These are phyloP conservation scores for Wickerhamomyces pijperi DNA, from an alignment of 805 yeast species.

Conservation along the genomic window DNA sequence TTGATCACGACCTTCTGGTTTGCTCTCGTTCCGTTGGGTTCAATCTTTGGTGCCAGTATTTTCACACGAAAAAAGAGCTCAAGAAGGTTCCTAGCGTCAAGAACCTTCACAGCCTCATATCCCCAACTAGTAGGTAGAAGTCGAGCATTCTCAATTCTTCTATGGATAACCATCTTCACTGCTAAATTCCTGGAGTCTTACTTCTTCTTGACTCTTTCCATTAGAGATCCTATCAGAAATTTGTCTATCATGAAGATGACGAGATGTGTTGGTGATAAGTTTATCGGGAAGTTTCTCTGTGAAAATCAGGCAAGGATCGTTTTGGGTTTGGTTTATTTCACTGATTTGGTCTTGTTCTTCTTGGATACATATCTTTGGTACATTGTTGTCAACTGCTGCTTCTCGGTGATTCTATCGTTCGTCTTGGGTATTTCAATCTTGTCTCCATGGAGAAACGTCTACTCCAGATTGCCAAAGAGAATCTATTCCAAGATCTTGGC, in stretches of 20 bases:
- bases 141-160: conserved; percentile 47
- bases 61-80: conserved; percentile 21
- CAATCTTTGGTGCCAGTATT: conserved; percentile 34
- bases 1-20: conserved; percentile 42
- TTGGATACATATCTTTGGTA: conserved; percentile 84
- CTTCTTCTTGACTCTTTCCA: conserved; percentile 62
- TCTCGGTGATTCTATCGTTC: conserved; percentile 60
- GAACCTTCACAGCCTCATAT: conserved; percentile 50
- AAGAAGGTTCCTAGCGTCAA: conserved; percentile 41
- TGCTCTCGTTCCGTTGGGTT: conserved; percentile 49
- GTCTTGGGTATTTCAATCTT: conserved; percentile 74
- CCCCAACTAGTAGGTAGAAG: conserved; percentile 42
- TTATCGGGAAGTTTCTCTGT: conserved; percentile 45
- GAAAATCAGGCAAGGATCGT: conserved; percentile 45
- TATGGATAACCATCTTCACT: conserved; percentile 57
- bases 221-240: conserved; percentile 66
- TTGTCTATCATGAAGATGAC: conserved; percentile 44
- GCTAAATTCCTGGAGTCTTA: conserved; percentile 71
- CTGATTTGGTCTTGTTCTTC: conserved; percentile 63
- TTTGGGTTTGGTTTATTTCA: conserved; percentile 38
- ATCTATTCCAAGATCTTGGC: conserved; percentile 58
- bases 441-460: conserved; percentile 84
- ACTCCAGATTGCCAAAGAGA: conserved; percentile 65
- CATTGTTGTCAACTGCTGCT: conserved; percentile 64
- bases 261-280: conserved; percentile 53